These are phyloP conservation scores for Fonsecaea nubica DNA, from an alignment of 2,329 filamentous ascomycete genomes.

Conservation along the genomic window DNA sequence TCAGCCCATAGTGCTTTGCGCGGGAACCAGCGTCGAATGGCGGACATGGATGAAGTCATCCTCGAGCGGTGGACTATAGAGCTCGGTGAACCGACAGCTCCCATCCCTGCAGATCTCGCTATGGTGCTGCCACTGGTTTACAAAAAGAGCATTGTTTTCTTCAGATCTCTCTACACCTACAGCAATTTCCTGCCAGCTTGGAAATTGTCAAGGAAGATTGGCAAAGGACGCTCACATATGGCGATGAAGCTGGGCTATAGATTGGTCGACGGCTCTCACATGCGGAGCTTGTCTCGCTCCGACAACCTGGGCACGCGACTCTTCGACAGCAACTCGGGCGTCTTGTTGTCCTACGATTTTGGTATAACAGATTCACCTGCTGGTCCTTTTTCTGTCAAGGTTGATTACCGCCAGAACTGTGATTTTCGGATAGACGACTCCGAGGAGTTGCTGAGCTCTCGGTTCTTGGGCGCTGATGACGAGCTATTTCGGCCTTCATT, in stretches of 20 bases:
- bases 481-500: conserved; percentile 83
- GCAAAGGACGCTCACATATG: conserved; percentile 70
- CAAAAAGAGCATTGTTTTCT: conserved; percentile 95
- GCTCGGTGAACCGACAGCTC: conserved; percentile 67
- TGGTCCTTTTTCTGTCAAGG: conserved; percentile 79
- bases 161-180: conserved; percentile 84
- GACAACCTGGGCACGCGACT: conserved; percentile 77
- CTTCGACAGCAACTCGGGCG: conserved; percentile 66
- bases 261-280: conserved; percentile 67
- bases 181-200: conserved; percentile 83
- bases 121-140: conserved; percentile 83
- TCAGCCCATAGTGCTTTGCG: conserved; percentile 53
- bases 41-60: conserved; percentile 71
- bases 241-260: conserved; percentile 79
- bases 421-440: conserved; percentile 91
- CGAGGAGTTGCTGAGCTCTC: conserved; percentile 86
- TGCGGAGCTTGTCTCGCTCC: conserved; percentile 57
- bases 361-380: conserved; percentile 85
- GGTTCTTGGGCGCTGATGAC: conserved; percentile 91
- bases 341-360: conserved; percentile 79
- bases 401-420: conserved; percentile 85
- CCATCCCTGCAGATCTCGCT: conserved; percentile 54
- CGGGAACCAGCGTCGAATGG: conserved; percentile 43
- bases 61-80: conserved; percentile 91
- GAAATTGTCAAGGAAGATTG: conserved; percentile 78